Conservation (phyloP, 805 yeast genomes). For the Teunomyces kruisii region DNA sequence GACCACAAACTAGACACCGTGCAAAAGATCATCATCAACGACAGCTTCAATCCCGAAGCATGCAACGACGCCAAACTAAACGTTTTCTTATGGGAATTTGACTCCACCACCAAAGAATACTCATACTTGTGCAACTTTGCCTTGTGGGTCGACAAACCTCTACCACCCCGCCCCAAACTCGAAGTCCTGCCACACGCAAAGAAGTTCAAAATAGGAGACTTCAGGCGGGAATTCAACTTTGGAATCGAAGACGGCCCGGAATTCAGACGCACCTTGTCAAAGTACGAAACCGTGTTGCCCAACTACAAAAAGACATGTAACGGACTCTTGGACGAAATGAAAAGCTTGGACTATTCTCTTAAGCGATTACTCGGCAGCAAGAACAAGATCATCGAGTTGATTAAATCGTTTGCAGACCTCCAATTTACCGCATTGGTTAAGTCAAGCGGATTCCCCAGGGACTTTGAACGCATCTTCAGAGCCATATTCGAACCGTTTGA, state of each 20-base stretch:
- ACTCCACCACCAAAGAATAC: constrained; percentile 13
- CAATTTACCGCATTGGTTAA: constrained; percentile 26
- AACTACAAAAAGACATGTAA: constrained; percentile 23
- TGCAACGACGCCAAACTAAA: constrained; percentile 19
- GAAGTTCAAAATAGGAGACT: constrained; percentile 14
- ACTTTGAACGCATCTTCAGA: constrained; percentile 24
- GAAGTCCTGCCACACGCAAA: constrained; percentile 5
- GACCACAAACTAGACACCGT: constrained; percentile 12
- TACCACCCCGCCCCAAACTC: neutral
- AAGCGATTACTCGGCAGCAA: constrained; percentile 19
- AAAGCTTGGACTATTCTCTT: constrained; percentile 26
- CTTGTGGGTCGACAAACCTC: constrained; percentile 23
- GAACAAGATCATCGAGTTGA: constrained; percentile 21
- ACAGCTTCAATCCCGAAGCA: constrained; percentile 15
- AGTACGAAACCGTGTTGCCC: constrained; percentile 33
- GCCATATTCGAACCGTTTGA: constrained; percentile 34
- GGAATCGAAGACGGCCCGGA: constrained; percentile 46
- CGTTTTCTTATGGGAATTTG: constrained; percentile 27
- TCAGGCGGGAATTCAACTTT: constrained; percentile 32
- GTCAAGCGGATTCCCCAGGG: constrained; percentile 23
- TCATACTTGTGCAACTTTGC: constrained; percentile 22
- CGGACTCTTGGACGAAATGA: constrained; percentile 31
- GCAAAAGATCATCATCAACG: constrained; percentile 30
- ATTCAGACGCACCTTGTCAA: constrained; percentile 31
- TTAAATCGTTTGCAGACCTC: constrained; percentile 18